Conservation (phyloP, 78 protist species). For the Speleostelium caveatum region DNA sequence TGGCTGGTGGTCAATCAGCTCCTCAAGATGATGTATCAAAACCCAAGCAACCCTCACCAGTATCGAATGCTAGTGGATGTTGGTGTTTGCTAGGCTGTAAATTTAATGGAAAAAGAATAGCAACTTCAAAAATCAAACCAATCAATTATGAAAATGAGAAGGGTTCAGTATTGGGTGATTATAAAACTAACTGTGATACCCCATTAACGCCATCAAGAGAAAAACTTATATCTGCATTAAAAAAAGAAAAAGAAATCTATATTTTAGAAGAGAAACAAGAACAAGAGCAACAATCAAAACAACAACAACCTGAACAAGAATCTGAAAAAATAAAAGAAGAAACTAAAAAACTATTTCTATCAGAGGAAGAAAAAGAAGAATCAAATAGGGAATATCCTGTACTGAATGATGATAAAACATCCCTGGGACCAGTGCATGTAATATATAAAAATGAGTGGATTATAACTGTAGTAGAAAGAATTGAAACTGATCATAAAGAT, state of each 20-base stretch:
- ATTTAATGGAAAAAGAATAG: slow-evolving; percentile 50
- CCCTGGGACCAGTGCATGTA: slow-evolving; percentile 60
- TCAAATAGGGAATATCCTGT: slow-evolving; percentile 25
- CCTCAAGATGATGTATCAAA: too few species aligned
- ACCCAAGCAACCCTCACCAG: too few species aligned
- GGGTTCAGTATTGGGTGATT: slow-evolving; percentile 1
- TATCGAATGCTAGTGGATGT: too few species aligned
- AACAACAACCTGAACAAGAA: background rate
- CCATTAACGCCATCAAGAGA: slow-evolving; percentile 9
- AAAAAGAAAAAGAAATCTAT: background rate
- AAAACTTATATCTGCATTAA: slow-evolving; percentile 4
- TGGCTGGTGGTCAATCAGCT: too few species aligned
- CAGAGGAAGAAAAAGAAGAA: slow-evolving; percentile 41
- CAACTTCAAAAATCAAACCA: slow-evolving; percentile 51
- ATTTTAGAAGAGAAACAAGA: slow-evolving; percentile 20
- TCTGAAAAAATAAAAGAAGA: slow-evolving; percentile 19
- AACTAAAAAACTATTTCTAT: slow-evolving; percentile 38
- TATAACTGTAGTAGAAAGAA: slow-evolving; percentile 56
- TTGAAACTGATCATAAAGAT: slow-evolving; percentile 52
- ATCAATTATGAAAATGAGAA: slow-evolving; percentile 27
- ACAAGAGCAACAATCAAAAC: background rate
- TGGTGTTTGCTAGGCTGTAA: slow-evolving; percentile 69
- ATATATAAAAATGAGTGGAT: slow-evolving; percentile 72
- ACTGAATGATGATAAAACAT: slow-evolving; percentile 35
- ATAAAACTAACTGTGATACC: background rate